Percentiles rank a stretch among this genome's conserved stretches.
Conservation (phyloP, 2,329 filamentous ascomycete species). For the Cordyceps sp. region DNA sequence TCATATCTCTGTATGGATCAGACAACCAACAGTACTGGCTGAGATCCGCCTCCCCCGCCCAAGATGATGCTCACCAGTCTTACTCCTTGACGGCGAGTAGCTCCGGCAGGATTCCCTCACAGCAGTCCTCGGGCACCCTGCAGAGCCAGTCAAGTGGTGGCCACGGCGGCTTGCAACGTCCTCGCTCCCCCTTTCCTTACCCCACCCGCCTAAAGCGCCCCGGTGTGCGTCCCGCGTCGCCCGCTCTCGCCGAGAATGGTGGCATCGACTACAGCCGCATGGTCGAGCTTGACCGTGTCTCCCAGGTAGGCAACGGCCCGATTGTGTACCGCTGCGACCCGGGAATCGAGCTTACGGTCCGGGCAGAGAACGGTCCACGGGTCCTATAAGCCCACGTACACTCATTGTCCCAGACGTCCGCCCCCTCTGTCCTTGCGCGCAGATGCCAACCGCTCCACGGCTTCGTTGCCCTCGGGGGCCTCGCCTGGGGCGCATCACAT, state of each 20-base stretch:
- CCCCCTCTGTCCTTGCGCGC: slow-evolving; percentile 21
- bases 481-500: slow-evolving; percentile 10
- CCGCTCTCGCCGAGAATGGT: slow-evolving; percentile 29
- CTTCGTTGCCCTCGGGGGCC: slow-evolving; percentile 18
- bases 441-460: slow-evolving; percentile 23
- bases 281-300: slow-evolving; percentile 30
- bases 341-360: slow-evolving; percentile 1
- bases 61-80: slow-evolving; percentile 30
- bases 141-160: slow-evolving; percentile 25
- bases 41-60: slow-evolving; percentile 24
- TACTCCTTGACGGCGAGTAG: slow-evolving; percentile 38
- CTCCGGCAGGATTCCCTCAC: slow-evolving; percentile 27
- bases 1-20: slow-evolving; percentile 37
- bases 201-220: slow-evolving; percentile 39
- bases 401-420: slow-evolving; percentile 17
- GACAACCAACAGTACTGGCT: slow-evolving; percentile 27
- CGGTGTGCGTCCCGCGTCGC: slow-evolving; percentile 30
- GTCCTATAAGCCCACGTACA: slow-evolving; percentile 21
- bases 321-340: slow-evolving; percentile 1
- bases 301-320: slow-evolving; percentile 20
- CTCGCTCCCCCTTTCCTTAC: slow-evolving; percentile 41
- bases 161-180: slow-evolving; percentile 25
- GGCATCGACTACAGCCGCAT: slow-evolving; percentile 31
- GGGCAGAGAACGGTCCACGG: slow-evolving; percentile 27
- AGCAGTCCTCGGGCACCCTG: slow-evolving; percentile 29